Evolutionary conservation across 129 eudicot species (phyloP), one percentile per base, ranked within the genome.

Genomic region (Deinandra increscens): DNA sequence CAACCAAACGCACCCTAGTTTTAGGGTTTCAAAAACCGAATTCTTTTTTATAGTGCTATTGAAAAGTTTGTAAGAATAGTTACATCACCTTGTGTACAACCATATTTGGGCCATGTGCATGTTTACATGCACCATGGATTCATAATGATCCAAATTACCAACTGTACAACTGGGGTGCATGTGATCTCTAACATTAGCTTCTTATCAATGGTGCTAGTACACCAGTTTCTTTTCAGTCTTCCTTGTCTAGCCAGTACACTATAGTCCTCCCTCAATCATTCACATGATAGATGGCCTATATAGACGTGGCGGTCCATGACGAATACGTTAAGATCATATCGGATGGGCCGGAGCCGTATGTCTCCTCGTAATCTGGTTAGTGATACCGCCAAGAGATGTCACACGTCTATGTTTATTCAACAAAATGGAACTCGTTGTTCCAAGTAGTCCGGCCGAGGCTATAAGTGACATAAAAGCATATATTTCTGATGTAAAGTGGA

Each of bases 101-200:
- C 5, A 58, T 1, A 18, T 49, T 49, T 7, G 1, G 3, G 15
- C 8, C 8, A 29, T 58, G 64, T 58, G 26, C 64, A 55, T 22
- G 62, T 55, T 11, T 22, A 23, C 15, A 58, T 58, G 39, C 64
- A 58, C 29, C 39, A 26, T 29, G 39, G 39, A 58, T 58, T 5
- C 11, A 58, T 13, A 29, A 12, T 58, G 19, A 29, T 26, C 19
- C 39, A 58, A 58, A 55, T 55, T 10, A 11, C 17, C 36, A 55
- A 55, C 19, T 58, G 64, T 56, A 56, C 63, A 23, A 4, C 39
- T 56, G 12, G 64, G 18, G 26, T 58, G 64, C 64, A 58, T 58
- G 64, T 58, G 64, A 56, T 8, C 18, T 26, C 39, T 14, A 26
- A 5, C 39, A 26, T 29, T 9, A 58, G 64, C 64, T 58, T 26